phyloP scores from a whole-genome alignment of 495 filamentous ascomycete genomes.

The Penicillium verhagenii region DNA sequence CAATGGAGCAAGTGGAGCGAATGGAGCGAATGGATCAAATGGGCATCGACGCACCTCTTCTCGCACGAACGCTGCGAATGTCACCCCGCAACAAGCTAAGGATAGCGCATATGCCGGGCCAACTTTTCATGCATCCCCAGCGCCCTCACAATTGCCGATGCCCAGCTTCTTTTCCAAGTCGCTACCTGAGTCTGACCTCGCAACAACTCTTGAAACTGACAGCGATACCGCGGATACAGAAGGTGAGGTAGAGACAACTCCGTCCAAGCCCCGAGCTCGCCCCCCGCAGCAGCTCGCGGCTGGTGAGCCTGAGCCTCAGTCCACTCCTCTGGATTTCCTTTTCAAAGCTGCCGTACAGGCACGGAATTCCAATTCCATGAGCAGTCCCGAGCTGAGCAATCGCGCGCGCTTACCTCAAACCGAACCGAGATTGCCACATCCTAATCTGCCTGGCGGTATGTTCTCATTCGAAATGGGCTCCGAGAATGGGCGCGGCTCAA shows the following conservation, averaged over 20 bases:
- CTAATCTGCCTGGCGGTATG: slow-evolving; percentile 49
- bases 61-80: background rate
- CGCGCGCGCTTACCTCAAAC: slow-evolving; percentile 36
- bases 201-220: slow-evolving; percentile 38
- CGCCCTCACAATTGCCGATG: slow-evolving; percentile 87
- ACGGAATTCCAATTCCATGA: slow-evolving; percentile 37
- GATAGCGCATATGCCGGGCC: slow-evolving; percentile 78
- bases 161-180: slow-evolving; percentile 90
- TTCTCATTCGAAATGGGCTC: slow-evolving; percentile 68
- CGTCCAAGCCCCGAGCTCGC: slow-evolving; percentile 39
- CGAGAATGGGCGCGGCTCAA: slow-evolving; percentile 32
- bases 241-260: slow-evolving; percentile 37
- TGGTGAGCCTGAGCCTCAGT: slow-evolving; percentile 53
- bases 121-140: slow-evolving; percentile 93
- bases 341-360: slow-evolving; percentile 82
- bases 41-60: slow-evolving; percentile 27
- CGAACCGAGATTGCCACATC: slow-evolving; percentile 29
- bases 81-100: slow-evolving; percentile 39
- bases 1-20: background rate
- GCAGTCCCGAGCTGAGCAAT: slow-evolving; percentile 45
- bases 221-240: slow-evolving; percentile 37
- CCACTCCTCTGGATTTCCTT: slow-evolving; percentile 82
- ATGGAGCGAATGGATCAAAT: background rate
- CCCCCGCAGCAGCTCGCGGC: slow-evolving; percentile 16
- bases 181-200: slow-evolving; percentile 55